phyloP scores from a whole-genome alignment of 2,329 filamentous ascomycete species.

The Ophiostoma sp. region DNA sequence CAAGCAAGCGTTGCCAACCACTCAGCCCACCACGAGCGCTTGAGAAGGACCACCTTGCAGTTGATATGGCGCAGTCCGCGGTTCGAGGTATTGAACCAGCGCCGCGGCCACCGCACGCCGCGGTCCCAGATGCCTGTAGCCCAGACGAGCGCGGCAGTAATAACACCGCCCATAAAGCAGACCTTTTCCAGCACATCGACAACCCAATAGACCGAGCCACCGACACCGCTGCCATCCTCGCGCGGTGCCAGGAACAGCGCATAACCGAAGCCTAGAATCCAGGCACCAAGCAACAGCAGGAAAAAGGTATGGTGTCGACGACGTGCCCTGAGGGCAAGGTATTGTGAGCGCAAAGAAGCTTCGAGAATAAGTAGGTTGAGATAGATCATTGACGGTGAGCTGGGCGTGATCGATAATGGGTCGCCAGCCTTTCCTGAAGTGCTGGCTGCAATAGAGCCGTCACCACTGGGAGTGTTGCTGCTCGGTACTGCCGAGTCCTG shows the following conservation, averaged over 20 bases:
- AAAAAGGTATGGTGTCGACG: conserved; percentile 92
- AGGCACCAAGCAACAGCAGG: conserved; percentile 68
- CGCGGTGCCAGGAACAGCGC: conserved; percentile 91
- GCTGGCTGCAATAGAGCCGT: conserved; percentile 41
- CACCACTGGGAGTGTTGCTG: conserved; percentile 6
- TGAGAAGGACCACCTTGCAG: conserved; percentile 87
- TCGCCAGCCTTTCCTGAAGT: conserved; percentile 51
- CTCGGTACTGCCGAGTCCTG: background rate
- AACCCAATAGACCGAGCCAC: conserved; percentile 94
- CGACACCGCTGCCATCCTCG: conserved; percentile 85
- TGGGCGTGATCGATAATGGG: conserved; percentile 75
- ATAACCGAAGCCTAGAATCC: conserved; percentile 82
- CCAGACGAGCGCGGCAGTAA: conserved; percentile 84
- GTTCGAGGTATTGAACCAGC: conserved; percentile 86
- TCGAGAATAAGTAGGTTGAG: conserved; percentile 96
- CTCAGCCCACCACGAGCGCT: conserved; percentile 76
- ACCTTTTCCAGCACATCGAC: conserved; percentile 87
- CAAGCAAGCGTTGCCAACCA: conserved; percentile 66
- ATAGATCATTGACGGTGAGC: conserved; percentile 92
- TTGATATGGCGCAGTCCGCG: conserved; percentile 88
- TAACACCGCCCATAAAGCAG: conserved; percentile 82
- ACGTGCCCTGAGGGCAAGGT: conserved; percentile 80
- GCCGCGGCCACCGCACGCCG: conserved; percentile 85
- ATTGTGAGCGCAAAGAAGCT: conserved; percentile 85
- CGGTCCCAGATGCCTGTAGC: conserved; percentile 95